These are phyloP conservation scores for Xylaria sp. DNA, from an alignment of 2,329 filamentous ascomycete genomes.

Conservation along the genomic window DNA sequence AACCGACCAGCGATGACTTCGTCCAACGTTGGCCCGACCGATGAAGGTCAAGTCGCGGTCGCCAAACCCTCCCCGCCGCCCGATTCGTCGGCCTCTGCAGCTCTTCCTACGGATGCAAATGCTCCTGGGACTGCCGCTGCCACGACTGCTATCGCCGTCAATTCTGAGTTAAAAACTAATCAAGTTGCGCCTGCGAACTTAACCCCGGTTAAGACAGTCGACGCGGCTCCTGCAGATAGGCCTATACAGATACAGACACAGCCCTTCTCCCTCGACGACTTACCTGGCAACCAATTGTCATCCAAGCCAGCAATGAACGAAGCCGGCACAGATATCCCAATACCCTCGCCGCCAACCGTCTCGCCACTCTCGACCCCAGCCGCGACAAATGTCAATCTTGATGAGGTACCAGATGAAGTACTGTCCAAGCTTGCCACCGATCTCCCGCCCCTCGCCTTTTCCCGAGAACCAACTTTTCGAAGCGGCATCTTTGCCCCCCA, in stretches of 20 bases:
- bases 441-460: constrained; percentile 13
- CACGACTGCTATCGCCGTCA: constrained; percentile 6
- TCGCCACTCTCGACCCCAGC: constrained; percentile 34
- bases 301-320: constrained; percentile 7
- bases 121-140: constrained; percentile 6
- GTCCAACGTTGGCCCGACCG: constrained; percentile 43
- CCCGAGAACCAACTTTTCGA: constrained; percentile 15
- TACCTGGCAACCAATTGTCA: constrained; percentile 1
- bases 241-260: neutral
- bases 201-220: neutral
- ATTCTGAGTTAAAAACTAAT: constrained; percentile 5
- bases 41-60: constrained; percentile 17
- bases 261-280: neutral
- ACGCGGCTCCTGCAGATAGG: neutral
- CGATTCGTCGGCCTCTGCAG: constrained; percentile 5
- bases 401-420: constrained; percentile 27
- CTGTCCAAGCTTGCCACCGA: constrained; percentile 25
- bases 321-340: constrained; percentile 21
- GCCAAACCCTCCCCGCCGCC: constrained; percentile 16
- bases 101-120: constrained; percentile 5
- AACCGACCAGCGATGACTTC: constrained; percentile 55
- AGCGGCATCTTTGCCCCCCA: constrained; percentile 8
- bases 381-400: constrained; percentile 30
- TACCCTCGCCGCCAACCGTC: constrained; percentile 33
- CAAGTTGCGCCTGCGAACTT: constrained; percentile 21